Evolutionary conservation across 1,284 basidiomycete species (phyloP).

Genomic region (Athelia sp.): DNA sequence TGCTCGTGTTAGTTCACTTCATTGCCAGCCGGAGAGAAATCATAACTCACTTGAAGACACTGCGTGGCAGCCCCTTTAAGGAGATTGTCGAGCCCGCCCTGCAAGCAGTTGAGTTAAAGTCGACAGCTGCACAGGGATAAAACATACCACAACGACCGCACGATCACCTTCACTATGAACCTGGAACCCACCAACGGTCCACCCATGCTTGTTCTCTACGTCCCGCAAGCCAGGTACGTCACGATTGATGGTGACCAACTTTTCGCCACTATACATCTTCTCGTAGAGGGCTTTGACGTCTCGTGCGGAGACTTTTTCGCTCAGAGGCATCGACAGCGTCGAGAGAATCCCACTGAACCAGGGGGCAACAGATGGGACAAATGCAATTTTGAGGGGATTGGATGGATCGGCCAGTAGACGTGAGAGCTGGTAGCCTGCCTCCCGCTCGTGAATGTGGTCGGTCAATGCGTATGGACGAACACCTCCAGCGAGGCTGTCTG

Average conservation of each 20-base stretch:
- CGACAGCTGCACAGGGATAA: conserved; percentile 5
- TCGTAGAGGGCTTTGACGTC: conserved; percentile 78
- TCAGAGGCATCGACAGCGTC: conserved; percentile 80
- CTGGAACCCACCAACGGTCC: conserved; percentile 91
- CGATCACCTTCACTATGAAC: conserved; percentile 86
- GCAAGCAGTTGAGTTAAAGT: conserved; percentile 8
- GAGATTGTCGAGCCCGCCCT: conserved; percentile 93
- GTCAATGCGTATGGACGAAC: conserved; percentile 88
- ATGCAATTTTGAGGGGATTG: conserved; percentile 64
- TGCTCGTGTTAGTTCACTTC: conserved; percentile 2
- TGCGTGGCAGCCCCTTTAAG: conserved; percentile 98
- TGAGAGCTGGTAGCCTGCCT: conserved; percentile 82
- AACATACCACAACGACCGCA: conserved; percentile 84
- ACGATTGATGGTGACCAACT: conserved; percentile 62
- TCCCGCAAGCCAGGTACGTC: conserved; percentile 78
- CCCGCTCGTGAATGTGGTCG: conserved; percentile 98
- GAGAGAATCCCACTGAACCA: conserved; percentile 98
- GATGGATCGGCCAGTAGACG: conserved; percentile 38
- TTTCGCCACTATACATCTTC: conserved; percentile 74
- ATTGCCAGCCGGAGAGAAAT: conserved; percentile 2
- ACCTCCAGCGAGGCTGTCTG: conserved; percentile 72
- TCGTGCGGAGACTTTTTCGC: conserved; percentile 55
- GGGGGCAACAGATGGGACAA: conserved; percentile 84
- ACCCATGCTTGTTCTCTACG: conserved; percentile 81
- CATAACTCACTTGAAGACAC: conserved; percentile 76